Percentiles rank a stretch among this genome's conserved stretches.
These are phyloP conservation scores for Stemphylium beticola DNA, from an alignment of 2,329 filamentous ascomycete genomes.

Conservation along the genomic window DNA sequence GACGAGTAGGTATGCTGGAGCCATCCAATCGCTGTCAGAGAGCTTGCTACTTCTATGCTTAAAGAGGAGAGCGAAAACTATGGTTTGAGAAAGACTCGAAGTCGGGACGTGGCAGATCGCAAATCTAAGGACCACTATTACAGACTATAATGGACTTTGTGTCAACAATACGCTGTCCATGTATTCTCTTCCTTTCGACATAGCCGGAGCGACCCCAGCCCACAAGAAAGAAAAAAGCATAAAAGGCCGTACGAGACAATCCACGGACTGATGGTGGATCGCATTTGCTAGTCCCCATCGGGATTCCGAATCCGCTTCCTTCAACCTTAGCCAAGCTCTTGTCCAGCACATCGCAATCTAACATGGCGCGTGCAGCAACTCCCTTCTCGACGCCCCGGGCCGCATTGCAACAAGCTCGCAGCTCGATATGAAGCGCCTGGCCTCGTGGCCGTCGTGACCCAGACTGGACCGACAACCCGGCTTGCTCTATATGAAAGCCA, in stretches of 20 bases:
- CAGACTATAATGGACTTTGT: no score
- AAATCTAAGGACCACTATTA: no score
- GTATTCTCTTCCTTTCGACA: neutral
- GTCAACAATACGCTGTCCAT: no score
- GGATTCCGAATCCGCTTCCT: neutral
- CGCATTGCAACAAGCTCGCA: neutral
- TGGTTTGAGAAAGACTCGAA: no score
- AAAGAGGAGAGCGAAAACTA: no score
- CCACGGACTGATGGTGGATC: neutral
- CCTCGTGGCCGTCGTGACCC: neutral
- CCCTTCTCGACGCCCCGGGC: neutral
- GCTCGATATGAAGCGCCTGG: neutral
- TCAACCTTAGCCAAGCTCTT: constrained; percentile 10
- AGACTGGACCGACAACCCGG: constrained; percentile 7
- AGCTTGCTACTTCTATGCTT: no score
- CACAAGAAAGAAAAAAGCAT: neutral
- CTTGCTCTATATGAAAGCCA: constrained; percentile 19
- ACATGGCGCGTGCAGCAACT: constrained; percentile 1
- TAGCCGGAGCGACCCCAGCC: neutral
- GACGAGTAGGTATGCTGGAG: no score
- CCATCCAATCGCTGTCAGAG: no score
- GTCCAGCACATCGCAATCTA: constrained; percentile 15
- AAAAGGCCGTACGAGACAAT: neutral
- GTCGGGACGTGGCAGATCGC: no score
- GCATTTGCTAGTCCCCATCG: neutral